Conservation (phyloP, 2,329 filamentous ascomycete genomes). For the Rachicladosporium sp. region DNA sequence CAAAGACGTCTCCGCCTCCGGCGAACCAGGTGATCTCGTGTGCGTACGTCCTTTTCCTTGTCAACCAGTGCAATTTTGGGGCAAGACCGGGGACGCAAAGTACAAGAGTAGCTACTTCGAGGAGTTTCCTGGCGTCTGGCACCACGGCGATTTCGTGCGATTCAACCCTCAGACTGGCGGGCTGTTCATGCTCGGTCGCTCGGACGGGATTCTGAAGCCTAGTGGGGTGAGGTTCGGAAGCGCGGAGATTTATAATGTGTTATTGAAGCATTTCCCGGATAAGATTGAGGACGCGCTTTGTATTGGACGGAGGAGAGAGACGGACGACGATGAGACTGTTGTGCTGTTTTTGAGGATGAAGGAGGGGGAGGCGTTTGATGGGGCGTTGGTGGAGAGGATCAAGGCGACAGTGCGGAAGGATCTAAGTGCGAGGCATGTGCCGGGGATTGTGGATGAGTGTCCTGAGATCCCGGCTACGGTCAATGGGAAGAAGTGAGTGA, state of each 20-base stretch:
- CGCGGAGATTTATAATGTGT: slow-evolving; percentile 92
- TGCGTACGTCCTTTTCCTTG: slow-evolving; percentile 79
- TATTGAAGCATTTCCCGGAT: slow-evolving; percentile 67
- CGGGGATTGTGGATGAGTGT: slow-evolving; percentile 67
- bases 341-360: slow-evolving; percentile 77
- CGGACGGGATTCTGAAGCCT: slow-evolving; percentile 87
- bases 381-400: slow-evolving; percentile 51
- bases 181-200: slow-evolving; percentile 80
- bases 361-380: slow-evolving; percentile 42
- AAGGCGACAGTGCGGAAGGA: slow-evolving; percentile 59
- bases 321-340: slow-evolving; percentile 73
- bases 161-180: slow-evolving; percentile 61
- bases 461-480: slow-evolving; percentile 81
- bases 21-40: slow-evolving; percentile 74
- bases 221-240: slow-evolving; percentile 83
- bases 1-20: slow-evolving; percentile 45
- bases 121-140: slow-evolving; percentile 67
- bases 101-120: slow-evolving; percentile 84
- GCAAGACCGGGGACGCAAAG: slow-evolving; percentile 55
- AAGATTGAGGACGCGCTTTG: slow-evolving; percentile 80
- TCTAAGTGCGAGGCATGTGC: slow-evolving; percentile 80
- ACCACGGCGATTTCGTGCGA: slow-evolving; percentile 84
- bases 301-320: slow-evolving; percentile 59
- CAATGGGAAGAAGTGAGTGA: slow-evolving; percentile 72
- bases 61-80: slow-evolving; percentile 85